Evolutionary conservation across 2,329 filamentous ascomycete species (phyloP).

Genomic region (Pestalotiopsis sp.): DNA sequence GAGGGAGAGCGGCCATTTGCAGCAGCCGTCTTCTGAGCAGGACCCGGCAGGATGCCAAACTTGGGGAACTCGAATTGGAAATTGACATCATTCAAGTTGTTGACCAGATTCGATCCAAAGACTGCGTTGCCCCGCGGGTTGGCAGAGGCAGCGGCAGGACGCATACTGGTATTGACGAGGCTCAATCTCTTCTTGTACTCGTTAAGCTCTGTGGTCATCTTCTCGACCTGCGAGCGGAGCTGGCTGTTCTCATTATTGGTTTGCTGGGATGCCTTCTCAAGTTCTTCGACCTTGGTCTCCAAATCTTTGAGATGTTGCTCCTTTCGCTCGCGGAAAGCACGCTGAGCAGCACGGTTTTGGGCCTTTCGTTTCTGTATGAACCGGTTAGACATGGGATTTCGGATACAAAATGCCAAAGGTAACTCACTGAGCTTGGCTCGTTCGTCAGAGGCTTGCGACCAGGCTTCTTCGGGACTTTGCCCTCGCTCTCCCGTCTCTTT

Average conservation of each 20-base stretch:
- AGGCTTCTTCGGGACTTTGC: conserved; percentile 91
- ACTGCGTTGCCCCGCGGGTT: conserved; percentile 20
- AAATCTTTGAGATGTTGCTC: conserved; percentile 88
- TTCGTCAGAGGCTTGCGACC: conserved; percentile 94
- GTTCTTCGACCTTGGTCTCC: conserved; percentile 74
- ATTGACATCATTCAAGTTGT: conserved; percentile 71
- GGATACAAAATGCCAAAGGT: background rate
- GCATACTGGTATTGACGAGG: conserved; percentile 45
- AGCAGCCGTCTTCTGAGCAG: conserved; percentile 29
- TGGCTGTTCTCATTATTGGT: conserved; percentile 84
- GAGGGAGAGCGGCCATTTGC: conserved; percentile 21
- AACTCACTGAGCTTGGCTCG: conserved; percentile 90
- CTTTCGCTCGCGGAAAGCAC: conserved; percentile 92
- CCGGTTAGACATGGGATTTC: conserved; percentile 26
- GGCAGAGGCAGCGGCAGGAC: conserved; percentile 5
- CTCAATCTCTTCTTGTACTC: conserved; percentile 90
- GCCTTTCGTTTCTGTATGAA: conserved; percentile 83
- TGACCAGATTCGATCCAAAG: conserved; percentile 52
- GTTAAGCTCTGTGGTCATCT: conserved; percentile 79
- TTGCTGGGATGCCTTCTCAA: conserved; percentile 81
- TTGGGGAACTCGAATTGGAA: conserved; percentile 97
- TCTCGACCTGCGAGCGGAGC: conserved; percentile 85
- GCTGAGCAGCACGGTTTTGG: conserved; percentile 89
- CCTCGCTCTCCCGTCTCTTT: conserved; percentile 80
- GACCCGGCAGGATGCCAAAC: conserved; percentile 74